Evolutionary conservation across 306 rosid genomes (phyloP).

Genomic region (Casuarina glauca): DNA sequence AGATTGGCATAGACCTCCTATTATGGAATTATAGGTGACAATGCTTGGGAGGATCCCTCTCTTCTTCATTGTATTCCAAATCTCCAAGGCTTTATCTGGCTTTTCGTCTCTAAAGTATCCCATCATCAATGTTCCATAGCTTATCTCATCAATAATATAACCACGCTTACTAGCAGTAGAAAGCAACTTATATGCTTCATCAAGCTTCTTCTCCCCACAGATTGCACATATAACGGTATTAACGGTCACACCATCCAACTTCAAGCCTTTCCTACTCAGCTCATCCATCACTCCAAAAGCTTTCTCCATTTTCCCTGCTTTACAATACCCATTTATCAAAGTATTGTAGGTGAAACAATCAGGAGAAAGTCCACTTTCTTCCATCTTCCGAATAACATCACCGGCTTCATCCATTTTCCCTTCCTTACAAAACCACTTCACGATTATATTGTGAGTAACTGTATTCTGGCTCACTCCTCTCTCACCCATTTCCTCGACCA

Average conservation of each 20-base stretch:
- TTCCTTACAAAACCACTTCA: slow-evolving; percentile 86
- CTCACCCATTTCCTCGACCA: slow-evolving; percentile 60
- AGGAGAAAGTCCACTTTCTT: slow-evolving; percentile 64
- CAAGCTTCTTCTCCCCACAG: slow-evolving; percentile 65
- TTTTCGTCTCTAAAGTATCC: slow-evolving; percentile 71
- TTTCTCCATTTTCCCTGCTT: slow-evolving; percentile 64
- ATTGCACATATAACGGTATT: slow-evolving; percentile 60
- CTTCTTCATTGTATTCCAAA: slow-evolving; percentile 81
- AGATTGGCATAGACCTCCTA: slow-evolving; percentile 66
- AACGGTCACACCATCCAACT: slow-evolving; percentile 59
- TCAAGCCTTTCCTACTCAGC: slow-evolving; percentile 67
- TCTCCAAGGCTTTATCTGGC: slow-evolving; percentile 53
- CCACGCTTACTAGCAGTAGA: slow-evolving; percentile 61
- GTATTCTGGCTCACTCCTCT: slow-evolving; percentile 60
- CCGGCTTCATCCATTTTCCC: slow-evolving; percentile 68
- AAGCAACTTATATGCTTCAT: slow-evolving; percentile 58
- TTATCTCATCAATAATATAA: slow-evolving; percentile 78
- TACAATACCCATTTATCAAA: slow-evolving; percentile 64
- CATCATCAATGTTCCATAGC: slow-evolving; percentile 78
- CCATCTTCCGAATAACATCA: slow-evolving; percentile 47
- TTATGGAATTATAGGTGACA: slow-evolving; percentile 68
- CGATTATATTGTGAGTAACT: slow-evolving; percentile 68
- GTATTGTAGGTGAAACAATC: slow-evolving; percentile 76
- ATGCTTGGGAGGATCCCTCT: slow-evolving; percentile 62
- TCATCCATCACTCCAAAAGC: slow-evolving; percentile 71